Evolutionary conservation across 805 yeast genomes (phyloP).

Genomic region (Zygotorulaspora danielsina): DNA sequence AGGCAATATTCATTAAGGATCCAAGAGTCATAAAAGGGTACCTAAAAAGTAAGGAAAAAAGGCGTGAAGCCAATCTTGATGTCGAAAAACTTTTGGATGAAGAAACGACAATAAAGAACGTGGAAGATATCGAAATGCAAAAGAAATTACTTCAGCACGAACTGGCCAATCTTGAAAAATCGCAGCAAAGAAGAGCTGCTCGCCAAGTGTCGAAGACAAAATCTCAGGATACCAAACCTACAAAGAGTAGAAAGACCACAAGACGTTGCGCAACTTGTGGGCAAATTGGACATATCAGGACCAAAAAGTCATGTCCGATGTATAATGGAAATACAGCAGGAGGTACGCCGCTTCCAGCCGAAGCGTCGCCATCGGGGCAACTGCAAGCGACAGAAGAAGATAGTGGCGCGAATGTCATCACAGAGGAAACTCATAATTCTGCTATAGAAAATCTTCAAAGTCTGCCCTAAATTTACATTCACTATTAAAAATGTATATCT

Average conservation of each 20-base stretch:
- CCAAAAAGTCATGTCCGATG: constrained; percentile 85
- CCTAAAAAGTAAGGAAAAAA: constrained; percentile 59
- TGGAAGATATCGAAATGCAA: constrained; percentile 73
- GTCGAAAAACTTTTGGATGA: constrained; percentile 40
- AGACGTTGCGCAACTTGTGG: constrained; percentile 95
- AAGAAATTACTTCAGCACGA: constrained; percentile 76
- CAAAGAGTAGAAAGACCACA: constrained; percentile 42
- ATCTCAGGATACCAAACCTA: constrained; percentile 20
- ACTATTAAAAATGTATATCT: too few species aligned
- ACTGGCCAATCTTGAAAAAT: constrained; percentile 74
- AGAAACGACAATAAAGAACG: constrained; percentile 50
- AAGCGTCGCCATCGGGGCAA: constrained; percentile 13
- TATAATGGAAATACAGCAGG: constrained; percentile 45
- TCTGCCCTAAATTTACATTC: constrained; percentile 1
- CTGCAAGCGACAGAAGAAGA: not conserved
- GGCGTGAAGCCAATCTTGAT: constrained; percentile 63
- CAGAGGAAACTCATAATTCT: not conserved
- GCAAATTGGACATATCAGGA: constrained; percentile 88
- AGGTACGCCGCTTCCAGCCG: constrained; percentile 1
- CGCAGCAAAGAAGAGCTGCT: constrained; percentile 61
- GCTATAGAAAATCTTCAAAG: not conserved
- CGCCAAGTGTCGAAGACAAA: constrained; percentile 48
- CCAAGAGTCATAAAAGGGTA: constrained; percentile 86
- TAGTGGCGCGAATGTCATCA: not conserved
- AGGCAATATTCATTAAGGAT: constrained; percentile 72